These are phyloP conservation scores for Dendryphion nanum DNA, from an alignment of 2,329 filamentous ascomycete species.

Conservation along the genomic window DNA sequence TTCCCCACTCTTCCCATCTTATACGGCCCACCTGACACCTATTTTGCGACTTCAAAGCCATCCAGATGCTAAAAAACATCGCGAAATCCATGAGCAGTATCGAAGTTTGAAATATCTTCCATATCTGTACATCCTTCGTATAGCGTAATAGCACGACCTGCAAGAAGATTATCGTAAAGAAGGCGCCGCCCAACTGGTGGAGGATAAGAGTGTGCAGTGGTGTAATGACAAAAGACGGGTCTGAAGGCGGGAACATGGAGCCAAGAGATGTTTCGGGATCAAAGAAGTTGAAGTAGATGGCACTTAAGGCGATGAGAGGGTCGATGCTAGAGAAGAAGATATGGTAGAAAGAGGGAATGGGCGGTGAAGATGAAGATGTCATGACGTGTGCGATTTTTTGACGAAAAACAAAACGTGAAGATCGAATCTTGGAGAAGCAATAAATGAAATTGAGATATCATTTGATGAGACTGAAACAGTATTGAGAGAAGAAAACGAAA, in stretches of 20 bases:
- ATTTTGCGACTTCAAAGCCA: slow-evolving; percentile 1
- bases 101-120: slow-evolving; percentile 6
- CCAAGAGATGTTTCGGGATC: slow-evolving; percentile 1
- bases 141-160: slow-evolving; percentile 10
- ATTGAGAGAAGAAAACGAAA: too few species aligned
- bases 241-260: slow-evolving; percentile 4
- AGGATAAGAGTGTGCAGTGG: slow-evolving; percentile 9
- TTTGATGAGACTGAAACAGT: too few species aligned
- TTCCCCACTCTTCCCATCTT: slow-evolving; percentile 15
- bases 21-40: slow-evolving; percentile 1
- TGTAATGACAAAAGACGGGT: slow-evolving; percentile 1
- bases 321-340: slow-evolving; percentile 14
- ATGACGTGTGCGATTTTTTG: too few species aligned
- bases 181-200: slow-evolving; percentile 9
- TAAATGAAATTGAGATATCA: too few species aligned
- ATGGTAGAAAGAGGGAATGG: slow-evolving; percentile 13
- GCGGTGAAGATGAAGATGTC: not conserved
- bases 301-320: slow-evolving; percentile 10
- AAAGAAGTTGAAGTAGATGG: slow-evolving; percentile 9
- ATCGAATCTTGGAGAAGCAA: too few species aligned
- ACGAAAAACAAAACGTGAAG: too few species aligned
- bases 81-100: slow-evolving; percentile 8
- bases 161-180: slow-evolving; percentile 7
- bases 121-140: slow-evolving; percentile 8
- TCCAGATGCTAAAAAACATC: slow-evolving; percentile 5